Evolutionary conservation across 495 filamentous ascomycete species (phyloP), one percentile per base, ranked within the genome.

Genomic region (Hyaloscypha bicolor): DNA sequence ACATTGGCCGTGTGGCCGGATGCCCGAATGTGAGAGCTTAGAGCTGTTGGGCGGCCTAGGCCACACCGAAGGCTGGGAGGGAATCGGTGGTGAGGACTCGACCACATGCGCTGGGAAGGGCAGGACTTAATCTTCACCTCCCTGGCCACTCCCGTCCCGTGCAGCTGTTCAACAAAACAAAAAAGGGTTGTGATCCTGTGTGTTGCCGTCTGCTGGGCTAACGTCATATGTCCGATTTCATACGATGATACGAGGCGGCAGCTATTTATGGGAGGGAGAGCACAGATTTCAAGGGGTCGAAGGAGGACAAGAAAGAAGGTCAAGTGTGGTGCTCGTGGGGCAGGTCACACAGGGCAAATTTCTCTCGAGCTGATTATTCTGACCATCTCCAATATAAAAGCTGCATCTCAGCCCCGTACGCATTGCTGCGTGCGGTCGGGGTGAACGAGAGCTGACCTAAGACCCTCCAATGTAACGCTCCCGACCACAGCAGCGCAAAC

Each of bases 371-470:
- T 64, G 55, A 64, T 55, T 32, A 22, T 21, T 37, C 30, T n/a
- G 25, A 37, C 32, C 32, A 37, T 48, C 48, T 29, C 48, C 48
- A 51, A 69, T 63, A 65, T 57, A 39, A 66, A 57, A 66, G 19
- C 63, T 63, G 58, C 62, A 66, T 61, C 30, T 69, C 68, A 69
- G 68, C 68, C 68, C 63, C 53, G 22, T 64, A 33, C 52, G 30
- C 45, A 21, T 30, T 4, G 51, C 31, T n/a, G n/a, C 8, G n/a
- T 11, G 14, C 22, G 51, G 35, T 33, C 32, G 19, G 19, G 35
- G 33, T 42, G 31, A 31, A 37, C 51, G 30, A 64, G 22, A 53
- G 45, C 64, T 61, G 64, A 66, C 42, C 63, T 65, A 45, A 65
- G 55, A 59, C 55, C 30, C 33, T 22, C 4, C 16, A 30, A 16